phyloP scores from a whole-genome alignment of 164 flowering plant genomes.

The Warburgia ugandensis region DNA sequence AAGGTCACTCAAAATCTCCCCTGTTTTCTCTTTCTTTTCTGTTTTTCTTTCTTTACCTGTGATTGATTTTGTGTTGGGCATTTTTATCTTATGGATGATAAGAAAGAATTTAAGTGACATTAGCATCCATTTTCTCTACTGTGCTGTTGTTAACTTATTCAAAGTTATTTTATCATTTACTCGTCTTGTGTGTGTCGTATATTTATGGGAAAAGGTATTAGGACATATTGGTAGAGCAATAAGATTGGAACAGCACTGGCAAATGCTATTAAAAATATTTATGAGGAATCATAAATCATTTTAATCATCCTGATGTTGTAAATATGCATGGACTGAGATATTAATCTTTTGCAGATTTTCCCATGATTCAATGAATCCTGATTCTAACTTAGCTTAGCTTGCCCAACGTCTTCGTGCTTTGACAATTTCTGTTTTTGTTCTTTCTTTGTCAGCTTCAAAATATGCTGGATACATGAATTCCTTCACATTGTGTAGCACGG shows the following conservation, averaged over 20 bases:
- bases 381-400: not conserved
- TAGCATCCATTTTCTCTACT: no score
- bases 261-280: no score
- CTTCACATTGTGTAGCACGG: constrained; percentile 87
- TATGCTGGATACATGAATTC: constrained; percentile 89
- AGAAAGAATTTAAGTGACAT: no score
- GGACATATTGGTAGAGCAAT: not conserved
- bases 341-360: not conserved
- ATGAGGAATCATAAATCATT: no score
- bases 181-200: no score
- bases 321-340: not conserved
- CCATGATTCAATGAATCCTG: not conserved
- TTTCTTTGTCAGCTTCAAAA: constrained; percentile 62
- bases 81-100: no score
- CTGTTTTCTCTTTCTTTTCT: no score
- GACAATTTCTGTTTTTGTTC: not conserved
- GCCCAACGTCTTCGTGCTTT: not conserved
- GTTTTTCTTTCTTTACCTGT: no score
- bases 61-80: no score
- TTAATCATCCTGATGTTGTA: not conserved
- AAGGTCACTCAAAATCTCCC: no score
- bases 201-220: not conserved
- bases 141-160: no score
- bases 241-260: not conserved
- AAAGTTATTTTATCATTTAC: no score